Base-by-base conservation (phyloP, 2,329 filamentous ascomycete genomes). In the Akanthomyces lecanii region DNA sequence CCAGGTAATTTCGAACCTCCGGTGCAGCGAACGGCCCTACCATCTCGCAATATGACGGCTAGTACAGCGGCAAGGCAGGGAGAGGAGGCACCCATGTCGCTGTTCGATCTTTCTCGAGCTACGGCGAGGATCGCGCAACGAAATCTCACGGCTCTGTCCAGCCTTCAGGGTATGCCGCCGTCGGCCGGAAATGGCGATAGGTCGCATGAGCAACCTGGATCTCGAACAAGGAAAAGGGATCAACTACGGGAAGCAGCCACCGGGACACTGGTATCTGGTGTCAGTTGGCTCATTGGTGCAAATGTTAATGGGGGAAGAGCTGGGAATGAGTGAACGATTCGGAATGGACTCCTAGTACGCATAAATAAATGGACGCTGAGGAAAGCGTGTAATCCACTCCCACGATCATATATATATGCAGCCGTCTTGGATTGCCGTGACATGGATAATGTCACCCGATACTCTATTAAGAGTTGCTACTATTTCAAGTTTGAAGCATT, bases 261-360 rank as follows among this genome's bases (percentile, higher is more conserved):
- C 62, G 86, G 85, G n/a, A 87, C 86, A 1, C 72, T 89, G 53
- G 87, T 87, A 3, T 86, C 84, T 50, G 85, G 87, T 21, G 83
- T 90, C 28, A 86, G 87, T 0, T 89, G 87, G 87, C 72, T 89
- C 53, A 82, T 89, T 64, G 85, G 85, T 7, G 87, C 86, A n/a
- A 76, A 74, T 62, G 67, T 71, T 1, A 71, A 66, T 45, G 68
- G 72, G 48, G 63, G 65, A 50, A 56, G 44, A 16, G 30, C 63
- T 5, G 47, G 30, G 30, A 56, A 42, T 23, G 44, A 56, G 33
- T 40, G 51, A 48, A 11, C 28, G 11, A 23, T 36, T 44, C 21
- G 25, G 10, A 8, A 55, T 33, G 21, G n/a, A 18, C 8, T 12
- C 48, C n/a, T 10, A 28, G 33, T 18, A 30, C 21, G 4, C 21